Evolutionary conservation across 768 basidiomycete species (phyloP).

Genomic region (Rickenella mellea): DNA sequence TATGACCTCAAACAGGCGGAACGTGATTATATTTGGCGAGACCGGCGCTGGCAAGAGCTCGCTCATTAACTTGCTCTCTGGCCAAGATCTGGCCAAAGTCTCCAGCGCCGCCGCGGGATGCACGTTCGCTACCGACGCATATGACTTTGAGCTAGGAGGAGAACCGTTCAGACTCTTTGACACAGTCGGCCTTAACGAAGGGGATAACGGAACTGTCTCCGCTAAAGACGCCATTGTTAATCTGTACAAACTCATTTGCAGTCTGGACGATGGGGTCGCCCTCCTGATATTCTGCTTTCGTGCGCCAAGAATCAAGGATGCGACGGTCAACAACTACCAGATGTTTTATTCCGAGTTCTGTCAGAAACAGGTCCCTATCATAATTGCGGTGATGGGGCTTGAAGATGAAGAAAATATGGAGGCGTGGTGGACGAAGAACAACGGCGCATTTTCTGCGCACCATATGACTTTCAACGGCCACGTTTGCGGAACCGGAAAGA

Average conservation of each 20-base stretch:
- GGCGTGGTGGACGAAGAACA: constrained; percentile 26
- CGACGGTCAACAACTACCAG: constrained; percentile 27
- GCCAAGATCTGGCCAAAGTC: constrained; percentile 8
- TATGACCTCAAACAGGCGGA: no score
- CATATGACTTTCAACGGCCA: constrained; percentile 23
- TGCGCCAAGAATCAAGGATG: constrained; percentile 25
- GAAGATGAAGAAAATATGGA: constrained; percentile 23
- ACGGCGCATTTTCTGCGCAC: constrained; percentile 18
- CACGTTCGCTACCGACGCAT: constrained; percentile 22
- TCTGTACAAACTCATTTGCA: constrained; percentile 25
- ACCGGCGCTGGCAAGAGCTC: constrained; percentile 26
- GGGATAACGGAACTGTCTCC: constrained; percentile 15
- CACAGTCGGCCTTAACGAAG: constrained; percentile 23
- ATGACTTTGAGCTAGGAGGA: constrained; percentile 15
- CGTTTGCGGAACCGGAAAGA: constrained; percentile 29
- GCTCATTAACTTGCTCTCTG: constrained; percentile 7
- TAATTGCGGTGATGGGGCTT: constrained; percentile 28
- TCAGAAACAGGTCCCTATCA: constrained; percentile 25
- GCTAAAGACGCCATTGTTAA: constrained; percentile 21
- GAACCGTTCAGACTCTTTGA: constrained; percentile 19
- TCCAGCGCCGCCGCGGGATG: constrained; percentile 22
- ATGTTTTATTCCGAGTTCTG: constrained; percentile 30
- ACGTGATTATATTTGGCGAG: constrained; percentile 32
- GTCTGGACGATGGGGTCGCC: constrained; percentile 24
- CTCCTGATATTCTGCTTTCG: constrained; percentile 32